Percentiles rank a stretch among this genome's conserved stretches.
Evolutionary conservation across 768 basidiomycete species (phyloP).

Genomic region (Russula olivacea): DNA sequence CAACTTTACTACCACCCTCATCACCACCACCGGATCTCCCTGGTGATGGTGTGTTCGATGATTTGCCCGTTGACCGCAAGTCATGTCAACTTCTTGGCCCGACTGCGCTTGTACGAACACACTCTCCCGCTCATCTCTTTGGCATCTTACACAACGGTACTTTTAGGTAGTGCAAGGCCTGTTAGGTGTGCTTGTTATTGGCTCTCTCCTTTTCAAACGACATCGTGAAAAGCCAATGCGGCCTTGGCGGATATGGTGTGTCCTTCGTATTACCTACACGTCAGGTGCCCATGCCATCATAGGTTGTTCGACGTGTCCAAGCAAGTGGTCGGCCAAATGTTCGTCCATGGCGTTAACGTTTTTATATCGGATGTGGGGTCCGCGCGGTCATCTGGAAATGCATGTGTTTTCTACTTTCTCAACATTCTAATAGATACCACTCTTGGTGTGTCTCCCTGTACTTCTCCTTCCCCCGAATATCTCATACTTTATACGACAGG

Average conservation of each 20-base stretch:
- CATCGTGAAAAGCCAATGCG: constrained; percentile 80
- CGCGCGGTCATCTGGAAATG: constrained; percentile 63
- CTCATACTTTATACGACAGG: constrained; percentile 41
- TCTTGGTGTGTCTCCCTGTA: constrained; percentile 50
- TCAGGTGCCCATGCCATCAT: background rate
- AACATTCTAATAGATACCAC: constrained; percentile 92
- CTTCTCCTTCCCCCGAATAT: background rate
- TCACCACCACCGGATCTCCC: background rate
- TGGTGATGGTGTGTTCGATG: constrained; percentile 27
- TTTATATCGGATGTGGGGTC: constrained; percentile 76
- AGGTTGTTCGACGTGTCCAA: constrained; percentile 94
- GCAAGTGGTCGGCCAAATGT: constrained; percentile 81
- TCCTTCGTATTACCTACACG: background rate
- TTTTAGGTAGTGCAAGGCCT: constrained; percentile 70
- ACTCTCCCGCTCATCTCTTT: background rate
- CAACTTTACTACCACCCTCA: background rate
- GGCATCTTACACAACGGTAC: constrained; percentile 9
- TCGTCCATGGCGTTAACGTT: constrained; percentile 74
- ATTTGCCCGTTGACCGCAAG: constrained; percentile 39
- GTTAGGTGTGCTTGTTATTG: constrained; percentile 88
- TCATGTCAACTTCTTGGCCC: constrained; percentile 44
- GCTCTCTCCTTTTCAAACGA: constrained; percentile 82
- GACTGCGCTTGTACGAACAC: constrained; percentile 39
- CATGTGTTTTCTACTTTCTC: constrained; percentile 88
- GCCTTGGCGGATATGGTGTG: constrained; percentile 89